Percentiles rank a stretch among this genome's conserved stretches.
Evolutionary conservation across 2,329 filamentous ascomycete species (phyloP).

Genomic region (Apiospora malaysiana): DNA sequence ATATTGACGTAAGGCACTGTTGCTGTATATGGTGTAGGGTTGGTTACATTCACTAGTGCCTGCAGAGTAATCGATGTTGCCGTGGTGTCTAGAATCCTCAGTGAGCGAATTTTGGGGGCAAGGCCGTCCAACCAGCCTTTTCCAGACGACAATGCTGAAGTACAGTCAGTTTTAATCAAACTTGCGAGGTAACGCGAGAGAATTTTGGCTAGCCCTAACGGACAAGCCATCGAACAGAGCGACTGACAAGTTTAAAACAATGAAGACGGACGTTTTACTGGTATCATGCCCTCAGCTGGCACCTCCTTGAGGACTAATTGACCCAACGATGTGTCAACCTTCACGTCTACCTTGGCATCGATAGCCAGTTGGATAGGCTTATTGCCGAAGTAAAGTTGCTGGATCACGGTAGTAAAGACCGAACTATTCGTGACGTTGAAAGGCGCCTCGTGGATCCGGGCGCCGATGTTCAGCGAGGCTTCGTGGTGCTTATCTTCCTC

Average conservation of each 20-base stretch:
- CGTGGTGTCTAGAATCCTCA: constrained; percentile 77
- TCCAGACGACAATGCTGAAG: constrained; percentile 63
- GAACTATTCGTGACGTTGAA: constrained; percentile 81
- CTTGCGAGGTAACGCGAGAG: constrained; percentile 27
- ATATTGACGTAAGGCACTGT: constrained; percentile 81
- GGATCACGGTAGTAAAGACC: constrained; percentile 81
- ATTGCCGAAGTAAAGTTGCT: constrained; percentile 77
- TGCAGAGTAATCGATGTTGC: constrained; percentile 72
- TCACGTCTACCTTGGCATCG: constrained; percentile 80
- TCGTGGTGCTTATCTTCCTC: constrained; percentile 61
- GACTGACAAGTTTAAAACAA: constrained; percentile 54
- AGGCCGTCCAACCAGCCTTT: constrained; percentile 55
- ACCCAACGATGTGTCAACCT: constrained; percentile 82
- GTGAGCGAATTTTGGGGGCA: constrained; percentile 70
- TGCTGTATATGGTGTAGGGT: constrained; percentile 87
- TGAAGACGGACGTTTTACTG: constrained; percentile 88
- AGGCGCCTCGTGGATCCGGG: constrained; percentile 78
- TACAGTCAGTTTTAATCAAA: constrained; percentile 41
- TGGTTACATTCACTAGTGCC: constrained; percentile 81
- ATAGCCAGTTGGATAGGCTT: constrained; percentile 75
- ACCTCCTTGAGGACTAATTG: constrained; percentile 81
- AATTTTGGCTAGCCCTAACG: constrained; percentile 28
- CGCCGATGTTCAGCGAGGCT: constrained; percentile 74
- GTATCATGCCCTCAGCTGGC: constrained; percentile 83
- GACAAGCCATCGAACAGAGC: constrained; percentile 34